phyloP scores from a whole-genome alignment of 2,329 filamentous ascomycete genomes.

The Massarina eburnea region DNA sequence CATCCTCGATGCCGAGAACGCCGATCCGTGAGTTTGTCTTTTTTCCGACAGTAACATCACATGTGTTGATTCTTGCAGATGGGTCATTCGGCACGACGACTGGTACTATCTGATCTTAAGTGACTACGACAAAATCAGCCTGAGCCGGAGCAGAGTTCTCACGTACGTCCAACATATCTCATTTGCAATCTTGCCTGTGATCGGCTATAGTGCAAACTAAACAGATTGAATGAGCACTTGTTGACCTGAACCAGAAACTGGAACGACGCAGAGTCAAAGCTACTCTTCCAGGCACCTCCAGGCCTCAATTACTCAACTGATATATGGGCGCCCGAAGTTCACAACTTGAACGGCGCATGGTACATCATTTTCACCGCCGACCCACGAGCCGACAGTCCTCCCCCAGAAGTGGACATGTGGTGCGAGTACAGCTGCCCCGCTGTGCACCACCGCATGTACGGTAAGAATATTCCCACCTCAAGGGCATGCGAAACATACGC shows the following conservation, averaged over 20 bases:
- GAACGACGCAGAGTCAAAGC: constrained; percentile 47
- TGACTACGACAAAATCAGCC: constrained; percentile 47
- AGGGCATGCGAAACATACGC: no score
- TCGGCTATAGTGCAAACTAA: background rate
- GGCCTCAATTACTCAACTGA: constrained; percentile 50
- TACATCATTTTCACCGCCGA: constrained; percentile 58
- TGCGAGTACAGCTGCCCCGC: constrained; percentile 54
- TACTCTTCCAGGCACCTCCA: constrained; percentile 46
- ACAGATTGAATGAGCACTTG: background rate
- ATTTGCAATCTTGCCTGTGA: background rate
- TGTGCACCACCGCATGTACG: constrained; percentile 53
- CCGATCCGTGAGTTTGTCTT: constrained; percentile 43
- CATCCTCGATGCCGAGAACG: constrained; percentile 43
- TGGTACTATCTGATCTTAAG: constrained; percentile 52
- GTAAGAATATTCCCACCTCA: no score
- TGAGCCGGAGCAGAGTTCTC: constrained; percentile 45
- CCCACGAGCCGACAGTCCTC: constrained; percentile 49
- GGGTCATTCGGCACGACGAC: constrained; percentile 45
- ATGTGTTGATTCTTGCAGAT: constrained; percentile 26
- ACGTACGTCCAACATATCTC: constrained; percentile 30
- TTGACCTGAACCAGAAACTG: constrained; percentile 34
- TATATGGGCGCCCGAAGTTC: constrained; percentile 55
- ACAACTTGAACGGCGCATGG: constrained; percentile 51
- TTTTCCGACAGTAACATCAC: background rate
- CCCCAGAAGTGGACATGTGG: constrained; percentile 51